A percentile compares a stretch with the other conserved stretches of the same genome.
These are phyloP conservation scores for Aeschynomene evenia DNA, from an alignment of 306 rosid species.

Conservation along the genomic window DNA sequence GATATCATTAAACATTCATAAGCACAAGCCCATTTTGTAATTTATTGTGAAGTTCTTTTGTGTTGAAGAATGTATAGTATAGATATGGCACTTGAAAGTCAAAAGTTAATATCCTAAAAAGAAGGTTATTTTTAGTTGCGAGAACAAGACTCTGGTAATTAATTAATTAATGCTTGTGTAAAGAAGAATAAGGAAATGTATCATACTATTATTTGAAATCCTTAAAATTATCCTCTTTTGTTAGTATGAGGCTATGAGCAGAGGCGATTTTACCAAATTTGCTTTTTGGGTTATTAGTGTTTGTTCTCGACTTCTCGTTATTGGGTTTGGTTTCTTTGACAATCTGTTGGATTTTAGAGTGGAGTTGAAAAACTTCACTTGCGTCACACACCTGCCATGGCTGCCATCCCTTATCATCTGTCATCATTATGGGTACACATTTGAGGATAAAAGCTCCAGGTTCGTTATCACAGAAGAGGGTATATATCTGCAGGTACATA, in stretches of 20 bases:
- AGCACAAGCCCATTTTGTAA: no score
- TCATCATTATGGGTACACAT: slow-evolving; percentile 16
- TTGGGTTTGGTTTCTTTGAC: neutral
- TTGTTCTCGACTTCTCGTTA: neutral
- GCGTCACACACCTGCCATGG: slow-evolving; percentile 20
- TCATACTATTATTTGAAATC: neutral
- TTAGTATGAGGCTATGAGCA: neutral
- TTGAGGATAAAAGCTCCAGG: slow-evolving; percentile 27
- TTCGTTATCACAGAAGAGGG: slow-evolving; percentile 37
- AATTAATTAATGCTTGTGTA: neutral
- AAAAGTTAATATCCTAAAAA: no score
- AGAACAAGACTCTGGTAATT: no score
- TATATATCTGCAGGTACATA: slow-evolving; percentile 5
- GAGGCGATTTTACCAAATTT: neutral
- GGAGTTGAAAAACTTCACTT: neutral
- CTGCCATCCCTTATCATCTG: slow-evolving; percentile 25
- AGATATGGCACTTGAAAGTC: no score
- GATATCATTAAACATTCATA: no score
- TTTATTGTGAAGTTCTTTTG: no score
- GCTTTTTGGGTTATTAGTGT: neutral
- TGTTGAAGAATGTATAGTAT: no score
- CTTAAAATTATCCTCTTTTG: neutral
- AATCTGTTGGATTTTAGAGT: neutral
- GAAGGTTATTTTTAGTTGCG: no score
- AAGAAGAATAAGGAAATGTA: neutral